Percentiles rank a stretch among this genome's conserved stretches.
Evolutionary conservation across 108 stramenopile genomes (phyloP).

Genomic region (Nitzschia putrida): DNA sequence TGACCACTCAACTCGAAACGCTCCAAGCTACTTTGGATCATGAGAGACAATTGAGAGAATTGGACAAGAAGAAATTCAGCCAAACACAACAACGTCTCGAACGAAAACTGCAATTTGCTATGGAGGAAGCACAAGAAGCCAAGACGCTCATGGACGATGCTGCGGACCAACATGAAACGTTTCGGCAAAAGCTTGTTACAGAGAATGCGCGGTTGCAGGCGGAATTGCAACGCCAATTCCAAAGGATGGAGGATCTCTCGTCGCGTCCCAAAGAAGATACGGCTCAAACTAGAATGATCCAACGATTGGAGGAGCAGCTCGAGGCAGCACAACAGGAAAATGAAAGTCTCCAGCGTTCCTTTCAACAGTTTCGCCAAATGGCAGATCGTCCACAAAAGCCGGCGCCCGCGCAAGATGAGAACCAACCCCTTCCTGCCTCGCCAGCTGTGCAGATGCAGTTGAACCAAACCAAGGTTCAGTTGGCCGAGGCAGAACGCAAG

Average conservation of each 20-base stretch:
- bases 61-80: conserved; percentile 60
- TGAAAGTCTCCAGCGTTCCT: conserved; percentile 3
- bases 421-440: conserved; percentile 35
- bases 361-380: conserved; percentile 6
- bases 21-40: conserved; percentile 76
- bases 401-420: neutral
- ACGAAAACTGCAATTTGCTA: conserved; percentile 65
- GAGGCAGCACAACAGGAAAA: conserved; percentile 22
- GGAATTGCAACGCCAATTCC: neutral
- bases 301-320: conserved; percentile 37
- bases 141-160: conserved; percentile 55
- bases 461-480: conserved; percentile 51
- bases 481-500: conserved; percentile 76
- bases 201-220: neutral
- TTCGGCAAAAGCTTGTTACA: neutral
- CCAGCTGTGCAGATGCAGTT: conserved; percentile 49
- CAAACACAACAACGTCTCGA: conserved; percentile 59
- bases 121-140: conserved; percentile 61
- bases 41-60: conserved; percentile 59
- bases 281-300: neutral
- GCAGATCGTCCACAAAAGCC: neutral
- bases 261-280: no score
- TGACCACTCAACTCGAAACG: conserved; percentile 46
- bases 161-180: neutral
- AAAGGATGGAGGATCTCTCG: neutral